These are phyloP conservation scores for Cnidoscolus chayamansa DNA, from an alignment of 441 rosid species.

Conservation along the genomic window DNA sequence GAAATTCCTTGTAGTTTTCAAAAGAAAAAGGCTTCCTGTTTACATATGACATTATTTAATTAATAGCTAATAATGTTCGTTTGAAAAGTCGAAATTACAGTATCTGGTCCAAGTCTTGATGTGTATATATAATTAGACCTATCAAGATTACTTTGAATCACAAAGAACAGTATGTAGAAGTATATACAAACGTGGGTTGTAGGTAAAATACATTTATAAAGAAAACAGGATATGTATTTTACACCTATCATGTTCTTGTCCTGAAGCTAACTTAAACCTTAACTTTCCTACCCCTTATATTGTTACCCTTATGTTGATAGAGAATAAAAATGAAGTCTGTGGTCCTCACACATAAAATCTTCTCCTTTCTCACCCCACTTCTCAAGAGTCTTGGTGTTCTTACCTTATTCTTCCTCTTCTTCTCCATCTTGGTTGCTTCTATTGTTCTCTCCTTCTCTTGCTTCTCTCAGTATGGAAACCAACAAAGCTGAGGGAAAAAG, in stretches of 20 bases:
- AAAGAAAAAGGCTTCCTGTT: neutral
- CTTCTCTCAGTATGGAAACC: conserved; percentile 39
- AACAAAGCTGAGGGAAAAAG: conserved; percentile 58
- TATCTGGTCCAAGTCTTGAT: neutral
- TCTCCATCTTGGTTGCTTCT: conserved; percentile 8
- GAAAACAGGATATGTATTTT: too few species aligned
- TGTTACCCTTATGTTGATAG: conserved; percentile 10
- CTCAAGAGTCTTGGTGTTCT: conserved; percentile 9
- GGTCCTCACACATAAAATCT: conserved; percentile 38
- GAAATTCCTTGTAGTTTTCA: neutral
- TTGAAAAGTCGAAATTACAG: neutral
- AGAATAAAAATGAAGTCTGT: conserved; percentile 32
- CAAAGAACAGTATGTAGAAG: neutral
- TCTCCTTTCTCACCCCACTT: conserved; percentile 16
- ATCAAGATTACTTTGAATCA: neutral
- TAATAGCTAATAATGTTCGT: conserved; percentile 5
- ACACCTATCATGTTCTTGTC: conserved; percentile 7
- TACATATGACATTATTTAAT: neutral
- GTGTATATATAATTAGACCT: neutral
- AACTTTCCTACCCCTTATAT: conserved; percentile 7
- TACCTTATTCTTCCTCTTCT: conserved; percentile 1
- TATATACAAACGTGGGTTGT: too few species aligned
- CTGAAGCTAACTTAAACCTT: conserved; percentile 10
- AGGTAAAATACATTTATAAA: neutral
- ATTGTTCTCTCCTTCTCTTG: conserved; percentile 13